A percentile compares a stretch with the other conserved stretches of the same genome.
Conservation (phyloP, 192 early-diverging fungal genomes). For the Mortierella hygrophila region DNA sequence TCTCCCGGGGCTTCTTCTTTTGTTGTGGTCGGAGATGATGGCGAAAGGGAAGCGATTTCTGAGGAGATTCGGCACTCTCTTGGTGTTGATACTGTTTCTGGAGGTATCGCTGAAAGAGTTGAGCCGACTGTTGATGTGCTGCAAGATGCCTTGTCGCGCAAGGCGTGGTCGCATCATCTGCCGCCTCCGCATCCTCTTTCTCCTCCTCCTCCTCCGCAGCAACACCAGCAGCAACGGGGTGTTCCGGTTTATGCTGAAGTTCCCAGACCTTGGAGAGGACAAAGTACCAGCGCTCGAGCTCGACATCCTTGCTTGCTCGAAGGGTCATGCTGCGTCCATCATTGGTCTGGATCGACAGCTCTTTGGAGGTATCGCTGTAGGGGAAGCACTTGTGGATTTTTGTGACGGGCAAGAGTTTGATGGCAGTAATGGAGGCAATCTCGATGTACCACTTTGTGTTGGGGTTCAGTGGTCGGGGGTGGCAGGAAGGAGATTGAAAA, state of each 20-base stretch:
- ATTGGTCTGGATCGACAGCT: conserved; percentile 24
- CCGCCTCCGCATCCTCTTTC: not conserved
- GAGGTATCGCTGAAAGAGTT: conserved; percentile 40
- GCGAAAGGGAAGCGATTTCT: not conserved
- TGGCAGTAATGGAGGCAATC: conserved; percentile 14
- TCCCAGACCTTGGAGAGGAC: conserved; percentile 36
- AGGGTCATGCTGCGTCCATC: conserved; percentile 27
- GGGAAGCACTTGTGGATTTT: conserved; percentile 19
- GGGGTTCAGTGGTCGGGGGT: conserved; percentile 28
- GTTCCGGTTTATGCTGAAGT: conserved; percentile 9
- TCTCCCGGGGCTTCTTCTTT: conserved; percentile 15
- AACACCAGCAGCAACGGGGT: not conserved
- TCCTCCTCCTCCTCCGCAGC: not conserved
- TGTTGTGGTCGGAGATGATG: conserved; percentile 17
- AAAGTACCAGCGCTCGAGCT: conserved; percentile 50
- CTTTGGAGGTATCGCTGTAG: not conserved
- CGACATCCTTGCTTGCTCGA: conserved; percentile 38
- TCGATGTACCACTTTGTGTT: conserved; percentile 50
- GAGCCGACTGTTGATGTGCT: conserved; percentile 43
- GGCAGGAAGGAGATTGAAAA: conserved; percentile 22
- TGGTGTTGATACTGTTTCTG: conserved; percentile 28
- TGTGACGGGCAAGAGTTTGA: conserved; percentile 17
- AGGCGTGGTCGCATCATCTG: not conserved
- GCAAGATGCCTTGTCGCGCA: conserved; percentile 14
- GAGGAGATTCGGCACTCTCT: not conserved